Evolutionary conservation across 805 yeast genomes (phyloP), one percentile per base, ranked within the genome.

Genomic region (Ogataea ramenticola): DNA sequence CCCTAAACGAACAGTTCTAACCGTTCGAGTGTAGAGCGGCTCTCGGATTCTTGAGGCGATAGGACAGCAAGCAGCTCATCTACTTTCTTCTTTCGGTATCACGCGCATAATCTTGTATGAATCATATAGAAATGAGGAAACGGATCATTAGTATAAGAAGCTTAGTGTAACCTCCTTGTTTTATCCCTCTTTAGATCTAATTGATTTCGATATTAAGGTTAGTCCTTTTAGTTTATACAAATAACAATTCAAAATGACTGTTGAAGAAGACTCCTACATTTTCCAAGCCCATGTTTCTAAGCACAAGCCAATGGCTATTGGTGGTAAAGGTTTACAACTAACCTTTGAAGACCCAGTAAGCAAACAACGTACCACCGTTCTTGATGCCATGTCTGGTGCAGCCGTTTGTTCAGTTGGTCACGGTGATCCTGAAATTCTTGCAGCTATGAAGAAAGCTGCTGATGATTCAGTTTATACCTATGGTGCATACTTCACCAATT

Each of bases 381-480:
- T 70, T 39, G 77, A 72, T 55, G 77, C 67, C 22, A 56, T 61
- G 49, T 68, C 75, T n/a, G 78, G 77, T 49, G 79, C 78, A n/a
- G 77, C 79, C 16, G 79, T 73, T 32, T 71, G 70, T 21, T 65
- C 74, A 3, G 53, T 72, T 19, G 77, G 78, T 29, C 71, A 71
- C 53, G 64, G 62, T 41, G 74, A 70, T 47, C 58, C 59, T 36
- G 69, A 65, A 29, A 63, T 71, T 41, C 54, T 65, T 35, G 56
- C 56, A n/a, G 72, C 69, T 12, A 69, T 72, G 64, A 53, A 54
- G 19, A 71, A 69, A 22, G 65, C 70, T 9, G 49, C 49, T 29
- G 56, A 53, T 17, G 55, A 53, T 17, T 59, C 65, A 12, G 61
- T 64, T 15, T 72, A 70, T 54, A 58, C 72, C 14, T 70, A 64